Evolutionary conservation across 2,329 filamentous ascomycete species (phyloP).

Genomic region (Talaromyces sp.): DNA sequence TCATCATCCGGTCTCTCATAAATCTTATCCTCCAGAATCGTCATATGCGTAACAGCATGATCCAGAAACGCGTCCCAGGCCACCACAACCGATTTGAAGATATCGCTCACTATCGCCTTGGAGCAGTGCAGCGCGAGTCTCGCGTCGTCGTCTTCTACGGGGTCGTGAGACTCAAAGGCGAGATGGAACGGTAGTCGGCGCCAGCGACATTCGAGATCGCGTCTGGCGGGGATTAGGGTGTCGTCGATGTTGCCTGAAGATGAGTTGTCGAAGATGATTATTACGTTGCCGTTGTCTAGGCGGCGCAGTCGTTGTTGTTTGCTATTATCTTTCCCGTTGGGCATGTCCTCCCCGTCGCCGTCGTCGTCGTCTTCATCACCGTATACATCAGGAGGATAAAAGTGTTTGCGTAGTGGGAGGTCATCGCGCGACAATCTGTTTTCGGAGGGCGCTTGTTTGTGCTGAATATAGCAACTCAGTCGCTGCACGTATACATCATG

Average conservation of each 20-base stretch:
- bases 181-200: slow-evolving; percentile 49
- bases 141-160: slow-evolving; percentile 36
- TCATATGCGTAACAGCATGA: slow-evolving; percentile 46
- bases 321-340: slow-evolving; percentile 26
- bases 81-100: slow-evolving; percentile 45
- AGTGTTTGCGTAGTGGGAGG: slow-evolving; percentile 31
- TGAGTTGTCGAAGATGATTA: slow-evolving; percentile 51
- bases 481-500: slow-evolving; percentile 50
- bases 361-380: slow-evolving; percentile 36
- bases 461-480: slow-evolving; percentile 48
- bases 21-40: slow-evolving; percentile 48
- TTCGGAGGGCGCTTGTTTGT: slow-evolving; percentile 39
- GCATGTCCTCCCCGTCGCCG: slow-evolving; percentile 18
- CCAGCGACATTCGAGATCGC: slow-evolving; percentile 51
- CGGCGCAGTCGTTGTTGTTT: slow-evolving; percentile 38
- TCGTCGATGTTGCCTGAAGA: slow-evolving; percentile 45
- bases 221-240: slow-evolving; percentile 47
- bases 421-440: slow-evolving; percentile 12
- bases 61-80: slow-evolving; percentile 45
- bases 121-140: slow-evolving; percentile 45
- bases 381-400: slow-evolving; percentile 44
- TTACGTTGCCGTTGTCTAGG: slow-evolving; percentile 48
- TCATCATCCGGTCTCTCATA: slow-evolving; percentile 53
- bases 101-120: slow-evolving; percentile 46
- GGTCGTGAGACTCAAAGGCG: slow-evolving; percentile 36